Evolutionary conservation across 331 rosid species (phyloP), one percentile per base, ranked within the genome.

Genomic region (Dryas integrifolia): DNA sequence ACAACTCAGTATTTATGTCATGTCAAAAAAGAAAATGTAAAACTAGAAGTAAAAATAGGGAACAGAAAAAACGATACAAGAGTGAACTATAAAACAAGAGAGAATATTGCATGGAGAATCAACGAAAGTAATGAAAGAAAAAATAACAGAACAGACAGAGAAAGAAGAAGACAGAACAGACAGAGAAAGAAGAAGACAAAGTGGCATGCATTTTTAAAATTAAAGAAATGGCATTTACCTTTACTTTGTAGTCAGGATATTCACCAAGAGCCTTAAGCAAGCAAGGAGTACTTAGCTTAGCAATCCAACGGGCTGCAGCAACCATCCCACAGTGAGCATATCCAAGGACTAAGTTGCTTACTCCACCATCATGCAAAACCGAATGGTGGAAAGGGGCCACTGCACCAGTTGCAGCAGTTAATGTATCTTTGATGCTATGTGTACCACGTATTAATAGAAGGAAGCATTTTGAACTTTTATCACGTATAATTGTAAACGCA

Each of bases 241-340:
- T 83, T 48, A 94, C 73, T 76, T 81, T 80, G 82, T 85, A 94
- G 79, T 91, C 92, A 12, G 97, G 97, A 83, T 73, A 84, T 84
- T 94, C 92, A 72, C 48, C 75, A 65, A 91, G 89, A 77, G 89
- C 97, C 84, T 85, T 78, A 46, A 84, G 89, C 73, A 94, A 81
- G 82, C 83, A 85, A 73, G 98, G 97, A 77, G 92, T 83, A 82
- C 89, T 86, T 51, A 91, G 92, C 92, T 86, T 94, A 65, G 98
- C 96, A 81, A 89, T 94, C 98, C 98, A 94, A 43, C 97, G 92
- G 71, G 97, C 98, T 61, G 98, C 97, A 78, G 97, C 98, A 82
- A 94, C 98, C 98, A 94, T 94, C 70, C 98, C 98, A 73, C 94
- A 94, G 72, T 94, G 98, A 35, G 98, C 98, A 83, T 94, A 94